A percentile compares a stretch with the other conserved stretches of the same genome.
phyloP scores from a whole-genome alignment of 257 asterid genomes.

The Buddleja alternifolia region DNA sequence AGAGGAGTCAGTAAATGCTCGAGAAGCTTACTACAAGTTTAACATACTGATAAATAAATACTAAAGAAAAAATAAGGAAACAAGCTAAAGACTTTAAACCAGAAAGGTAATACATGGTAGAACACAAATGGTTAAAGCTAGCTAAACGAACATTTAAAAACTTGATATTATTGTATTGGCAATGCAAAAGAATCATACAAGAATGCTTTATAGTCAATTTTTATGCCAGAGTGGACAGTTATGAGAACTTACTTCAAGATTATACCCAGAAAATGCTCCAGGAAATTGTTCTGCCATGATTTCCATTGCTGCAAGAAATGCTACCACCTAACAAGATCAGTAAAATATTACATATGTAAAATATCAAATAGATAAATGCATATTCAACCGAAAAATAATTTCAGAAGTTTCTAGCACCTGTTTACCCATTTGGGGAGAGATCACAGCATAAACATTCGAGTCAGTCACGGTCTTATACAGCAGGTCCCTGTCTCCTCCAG shows the following conservation, averaged over 20 bases:
- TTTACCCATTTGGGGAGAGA: conserved; percentile 99
- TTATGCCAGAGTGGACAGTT: neutral
- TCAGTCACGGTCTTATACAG: conserved; percentile 74
- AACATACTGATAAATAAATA: conserved; percentile 10
- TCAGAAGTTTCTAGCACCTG: conserved; percentile 57
- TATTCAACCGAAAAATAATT: conserved; percentile 8
- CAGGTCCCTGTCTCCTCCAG: conserved; percentile 95
- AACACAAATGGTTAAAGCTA: neutral
- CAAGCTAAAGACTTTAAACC: neutral
- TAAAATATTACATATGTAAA: conserved; percentile 16
- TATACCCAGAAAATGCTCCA: conserved; percentile 95
- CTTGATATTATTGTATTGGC: neutral
- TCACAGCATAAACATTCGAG: conserved; percentile 80
- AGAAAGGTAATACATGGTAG: neutral
- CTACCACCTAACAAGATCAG: conserved; percentile 69
- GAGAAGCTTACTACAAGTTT: conserved; percentile 25
- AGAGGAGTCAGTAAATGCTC: conserved; percentile 4
- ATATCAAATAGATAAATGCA: conserved; percentile 6
- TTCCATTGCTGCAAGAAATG: conserved; percentile 95
- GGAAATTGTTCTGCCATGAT: conserved; percentile 93
- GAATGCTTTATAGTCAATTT: neutral
- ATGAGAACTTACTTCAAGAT: conserved; percentile 57
- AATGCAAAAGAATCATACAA: conserved; percentile 19
- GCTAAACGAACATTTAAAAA: conserved; percentile 19
- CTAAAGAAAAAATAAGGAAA: conserved; percentile 8